Evolutionary conservation across 2,329 filamentous ascomycete species (phyloP).

Genomic region (Teratosphaeria nubilosa): DNA sequence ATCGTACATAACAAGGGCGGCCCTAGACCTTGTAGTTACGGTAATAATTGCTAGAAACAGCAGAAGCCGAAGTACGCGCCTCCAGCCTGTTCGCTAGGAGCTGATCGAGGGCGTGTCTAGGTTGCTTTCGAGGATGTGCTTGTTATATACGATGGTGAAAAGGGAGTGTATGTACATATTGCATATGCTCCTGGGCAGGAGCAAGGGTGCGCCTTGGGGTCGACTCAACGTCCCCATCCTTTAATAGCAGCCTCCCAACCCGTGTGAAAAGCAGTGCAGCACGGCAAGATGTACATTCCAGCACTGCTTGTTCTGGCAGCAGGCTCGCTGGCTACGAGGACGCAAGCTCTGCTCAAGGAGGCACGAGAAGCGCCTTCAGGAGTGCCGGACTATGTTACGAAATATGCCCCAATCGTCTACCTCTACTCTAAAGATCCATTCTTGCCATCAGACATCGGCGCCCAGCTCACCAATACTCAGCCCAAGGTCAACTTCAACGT

Average conservation of each 20-base stretch:
- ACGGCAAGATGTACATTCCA: not conserved
- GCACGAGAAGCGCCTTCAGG: not conserved
- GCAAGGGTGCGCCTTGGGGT: not conserved
- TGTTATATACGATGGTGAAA: too few relatives aligned
- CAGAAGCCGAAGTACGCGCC: too few relatives aligned
- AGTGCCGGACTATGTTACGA: slow-evolving; percentile 18
- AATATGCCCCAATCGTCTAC: slow-evolving; percentile 35
- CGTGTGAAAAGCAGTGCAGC: not conserved
- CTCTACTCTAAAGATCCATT: slow-evolving; percentile 35
- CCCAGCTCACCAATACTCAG: slow-evolving; percentile 32
- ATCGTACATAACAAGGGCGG: too few relatives aligned
- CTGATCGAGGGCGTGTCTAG: too few relatives aligned
- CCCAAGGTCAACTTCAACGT: slow-evolving; percentile 29
- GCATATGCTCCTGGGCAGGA: not conserved
- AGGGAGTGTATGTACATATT: not conserved
- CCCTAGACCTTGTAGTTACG: too few relatives aligned
- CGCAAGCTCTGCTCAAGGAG: not conserved
- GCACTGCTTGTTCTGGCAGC: not conserved
- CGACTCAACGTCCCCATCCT: not conserved
- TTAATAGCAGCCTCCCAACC: not conserved
- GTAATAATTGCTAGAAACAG: too few relatives aligned
- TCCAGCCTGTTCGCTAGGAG: too few relatives aligned
- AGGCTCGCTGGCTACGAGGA: not conserved
- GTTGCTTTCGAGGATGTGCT: too few relatives aligned
- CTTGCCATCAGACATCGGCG: slow-evolving; percentile 33